phyloP scores from a whole-genome alignment of 345 rosid genomes.

The Balakata baccata region DNA sequence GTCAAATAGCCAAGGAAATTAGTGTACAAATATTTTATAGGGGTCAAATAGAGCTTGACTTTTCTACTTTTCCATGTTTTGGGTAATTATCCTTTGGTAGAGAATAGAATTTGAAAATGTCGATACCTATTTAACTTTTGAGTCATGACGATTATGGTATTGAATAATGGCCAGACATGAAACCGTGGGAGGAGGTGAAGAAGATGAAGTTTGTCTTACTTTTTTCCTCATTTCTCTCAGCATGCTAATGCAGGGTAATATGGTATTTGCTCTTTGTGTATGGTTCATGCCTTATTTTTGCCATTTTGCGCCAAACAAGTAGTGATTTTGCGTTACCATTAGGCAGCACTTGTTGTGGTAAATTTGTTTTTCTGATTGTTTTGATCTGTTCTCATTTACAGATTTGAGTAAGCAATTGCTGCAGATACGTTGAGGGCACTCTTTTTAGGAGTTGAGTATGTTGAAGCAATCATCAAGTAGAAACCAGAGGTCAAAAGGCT shows the following conservation, averaged over 20 bases:
- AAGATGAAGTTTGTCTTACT: background rate
- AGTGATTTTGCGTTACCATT: background rate
- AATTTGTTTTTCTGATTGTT: background rate
- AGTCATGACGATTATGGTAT: background rate
- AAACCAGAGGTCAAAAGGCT: conserved; percentile 51
- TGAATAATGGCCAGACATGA: background rate
- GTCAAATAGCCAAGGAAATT: background rate
- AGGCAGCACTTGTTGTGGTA: background rate
- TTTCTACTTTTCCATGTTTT: background rate
- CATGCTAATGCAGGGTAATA: background rate
- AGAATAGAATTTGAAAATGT: background rate
- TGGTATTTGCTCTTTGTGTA: background rate
- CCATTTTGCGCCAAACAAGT: background rate
- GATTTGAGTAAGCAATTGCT: conserved; percentile 9
- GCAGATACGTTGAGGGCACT: background rate
- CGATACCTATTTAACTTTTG: background rate
- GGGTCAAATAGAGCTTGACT: background rate
- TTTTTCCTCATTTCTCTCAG: background rate
- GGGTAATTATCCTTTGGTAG: background rate
- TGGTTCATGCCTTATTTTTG: background rate
- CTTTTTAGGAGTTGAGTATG: conserved; percentile 23
- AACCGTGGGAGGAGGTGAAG: background rate
- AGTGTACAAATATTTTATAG: background rate
- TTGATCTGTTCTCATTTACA: conserved; percentile 5
- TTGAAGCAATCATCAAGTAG: conserved; percentile 42